A percentile compares a stretch with the other conserved stretches of the same genome.
Evolutionary conservation across 2,329 filamentous ascomycete genomes (phyloP).

Genomic region (Helminthosporium solani): DNA sequence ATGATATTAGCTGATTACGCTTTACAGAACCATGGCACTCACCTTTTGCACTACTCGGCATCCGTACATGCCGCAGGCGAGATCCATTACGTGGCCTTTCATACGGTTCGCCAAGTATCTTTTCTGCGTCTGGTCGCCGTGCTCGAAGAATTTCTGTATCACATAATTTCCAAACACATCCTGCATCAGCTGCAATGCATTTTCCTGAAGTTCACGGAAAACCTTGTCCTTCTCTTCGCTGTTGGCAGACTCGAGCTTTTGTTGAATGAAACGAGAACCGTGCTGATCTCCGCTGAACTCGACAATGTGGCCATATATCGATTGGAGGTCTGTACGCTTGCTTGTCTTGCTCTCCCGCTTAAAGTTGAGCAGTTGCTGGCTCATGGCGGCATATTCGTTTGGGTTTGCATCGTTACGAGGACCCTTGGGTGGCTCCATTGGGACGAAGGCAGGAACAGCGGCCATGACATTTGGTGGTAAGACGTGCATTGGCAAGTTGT

Average conservation of each 20-base stretch:
- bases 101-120: constrained; percentile 81
- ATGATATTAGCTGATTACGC: constrained; percentile 18
- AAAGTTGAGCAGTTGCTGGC: constrained; percentile 77
- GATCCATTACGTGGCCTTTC: constrained; percentile 75
- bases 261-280: constrained; percentile 92
- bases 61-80: constrained; percentile 88
- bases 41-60: constrained; percentile 96
- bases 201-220: constrained; percentile 81
- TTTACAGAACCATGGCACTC: constrained; percentile 8
- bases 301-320: constrained; percentile 83
- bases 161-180: constrained; percentile 99
- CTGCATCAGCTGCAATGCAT: constrained; percentile 86
- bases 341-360: constrained; percentile 70
- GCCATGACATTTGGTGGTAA: constrained; percentile 39
- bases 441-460: constrained; percentile 38
- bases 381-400: constrained; percentile 61
- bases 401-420: constrained; percentile 56
- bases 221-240: constrained; percentile 93
- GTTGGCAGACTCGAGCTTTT: constrained; percentile 87
- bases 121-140: constrained; percentile 92
- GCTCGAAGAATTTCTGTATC: constrained; percentile 95
- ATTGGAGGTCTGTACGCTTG: constrained; percentile 78
- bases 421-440: constrained; percentile 44
- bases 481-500: constrained; percentile 38
- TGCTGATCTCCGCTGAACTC: constrained; percentile 97